Conservation (phyloP, 2,329 filamentous ascomycete species). For the Xylariaceae sp. region DNA sequence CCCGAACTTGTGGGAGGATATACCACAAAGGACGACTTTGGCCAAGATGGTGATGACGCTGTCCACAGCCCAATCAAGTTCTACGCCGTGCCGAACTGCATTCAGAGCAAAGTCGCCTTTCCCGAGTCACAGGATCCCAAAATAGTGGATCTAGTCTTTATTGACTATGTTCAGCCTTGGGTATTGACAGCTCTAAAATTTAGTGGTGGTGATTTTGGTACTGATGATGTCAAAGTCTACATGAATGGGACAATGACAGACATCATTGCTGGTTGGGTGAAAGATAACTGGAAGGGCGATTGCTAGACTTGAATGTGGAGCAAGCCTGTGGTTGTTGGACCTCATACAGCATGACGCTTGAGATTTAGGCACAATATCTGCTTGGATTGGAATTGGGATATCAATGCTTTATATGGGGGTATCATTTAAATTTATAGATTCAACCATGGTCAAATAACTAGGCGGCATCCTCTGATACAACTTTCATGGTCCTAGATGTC, state of each 20-base stretch:
- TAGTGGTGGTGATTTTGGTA: constrained; percentile 46
- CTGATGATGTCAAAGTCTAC: constrained; percentile 47
- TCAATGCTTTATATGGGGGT: no score
- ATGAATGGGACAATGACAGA: constrained; percentile 52
- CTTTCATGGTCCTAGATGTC: no score
- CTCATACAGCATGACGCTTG: no score
- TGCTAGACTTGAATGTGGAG: constrained; percentile 31
- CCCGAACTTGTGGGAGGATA: constrained; percentile 56
- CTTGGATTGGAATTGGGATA: no score
- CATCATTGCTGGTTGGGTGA: constrained; percentile 53
- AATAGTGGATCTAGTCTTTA: constrained; percentile 81
- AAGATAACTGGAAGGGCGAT: constrained; percentile 50
- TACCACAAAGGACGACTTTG: constrained; percentile 81
- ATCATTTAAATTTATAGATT: no score
- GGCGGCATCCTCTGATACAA: no score
- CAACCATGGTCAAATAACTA: no score
- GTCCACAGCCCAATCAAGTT: constrained; percentile 71
- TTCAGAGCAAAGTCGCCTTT: constrained; percentile 67
- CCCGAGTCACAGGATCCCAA: constrained; percentile 54
- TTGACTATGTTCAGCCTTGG: constrained; percentile 86
- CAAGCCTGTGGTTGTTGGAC: no score
- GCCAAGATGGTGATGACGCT: constrained; percentile 84
- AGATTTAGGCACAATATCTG: no score
- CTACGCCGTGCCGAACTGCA: constrained; percentile 77
- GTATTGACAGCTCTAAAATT: constrained; percentile 69